Evolutionary conservation across 2,329 filamentous ascomycete species (phyloP).

Genomic region (Penicillium crustosum): DNA sequence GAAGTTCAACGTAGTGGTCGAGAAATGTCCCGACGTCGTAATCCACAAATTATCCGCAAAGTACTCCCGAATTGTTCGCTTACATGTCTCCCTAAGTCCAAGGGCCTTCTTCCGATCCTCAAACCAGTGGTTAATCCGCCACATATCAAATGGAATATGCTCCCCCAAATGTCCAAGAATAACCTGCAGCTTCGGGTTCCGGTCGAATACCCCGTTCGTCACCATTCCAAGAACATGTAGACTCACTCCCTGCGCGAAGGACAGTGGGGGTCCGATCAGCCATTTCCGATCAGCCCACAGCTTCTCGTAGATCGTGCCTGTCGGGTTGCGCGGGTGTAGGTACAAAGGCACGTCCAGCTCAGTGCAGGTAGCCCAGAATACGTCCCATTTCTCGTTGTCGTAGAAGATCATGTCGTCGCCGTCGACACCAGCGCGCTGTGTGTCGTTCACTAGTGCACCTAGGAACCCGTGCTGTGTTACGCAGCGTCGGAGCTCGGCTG

Average conservation of each 20-base stretch:
- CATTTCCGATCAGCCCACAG: conserved; percentile 60
- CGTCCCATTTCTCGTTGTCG: conserved; percentile 57
- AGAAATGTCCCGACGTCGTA: conserved; percentile 45
- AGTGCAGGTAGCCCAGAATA: conserved; percentile 60
- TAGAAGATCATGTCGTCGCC: conserved; percentile 65
- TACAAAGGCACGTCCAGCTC: conserved; percentile 66
- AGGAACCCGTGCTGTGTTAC: conserved; percentile 62
- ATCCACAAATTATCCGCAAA: conserved; percentile 46
- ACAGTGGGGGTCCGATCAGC: conserved; percentile 60
- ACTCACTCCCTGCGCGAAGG: conserved; percentile 59
- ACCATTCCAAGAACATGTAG: conserved; percentile 57
- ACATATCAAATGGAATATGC: conserved; percentile 53
- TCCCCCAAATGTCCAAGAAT: conserved; percentile 52
- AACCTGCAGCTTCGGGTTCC: conserved; percentile 48
- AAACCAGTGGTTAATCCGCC: conserved; percentile 48
- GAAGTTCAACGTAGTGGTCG: conserved; percentile 41
- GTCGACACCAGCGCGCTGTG: conserved; percentile 58
- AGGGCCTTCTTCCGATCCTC: conserved; percentile 41
- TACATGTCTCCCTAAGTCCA: conserved; percentile 40
- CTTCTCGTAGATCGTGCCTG: conserved; percentile 57
- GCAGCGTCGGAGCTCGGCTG: conserved; percentile 45
- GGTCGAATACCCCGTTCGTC: conserved; percentile 53
- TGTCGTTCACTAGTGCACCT: conserved; percentile 63
- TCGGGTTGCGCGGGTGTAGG: conserved; percentile 61
- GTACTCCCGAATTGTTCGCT: conserved; percentile 48